A percentile compares a stretch with the other conserved stretches of the same genome.
phyloP scores from a whole-genome alignment of 306 rosid genomes.

The Casuarina equisetifolia region DNA sequence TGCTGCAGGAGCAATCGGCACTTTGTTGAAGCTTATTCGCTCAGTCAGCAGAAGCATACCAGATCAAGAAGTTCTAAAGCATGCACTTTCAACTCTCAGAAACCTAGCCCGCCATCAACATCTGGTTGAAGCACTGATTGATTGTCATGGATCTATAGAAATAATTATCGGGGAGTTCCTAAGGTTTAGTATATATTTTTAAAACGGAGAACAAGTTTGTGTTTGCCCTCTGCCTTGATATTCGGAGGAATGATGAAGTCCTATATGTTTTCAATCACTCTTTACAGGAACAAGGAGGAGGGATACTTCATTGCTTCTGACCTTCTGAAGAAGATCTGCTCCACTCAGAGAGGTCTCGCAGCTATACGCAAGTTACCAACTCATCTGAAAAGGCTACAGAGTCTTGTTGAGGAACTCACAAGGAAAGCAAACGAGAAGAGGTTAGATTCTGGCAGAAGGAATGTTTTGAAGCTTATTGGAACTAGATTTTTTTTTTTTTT shows the following conservation, averaged over 20 bases:
- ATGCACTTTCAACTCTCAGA: slow-evolving; percentile 76
- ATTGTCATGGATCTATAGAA: slow-evolving; percentile 50
- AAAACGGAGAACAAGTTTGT: background rate
- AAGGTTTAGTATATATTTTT: slow-evolving; percentile 38
- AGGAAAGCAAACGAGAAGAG: slow-evolving; percentile 67
- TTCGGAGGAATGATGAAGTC: background rate
- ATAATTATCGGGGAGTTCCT: slow-evolving; percentile 59
- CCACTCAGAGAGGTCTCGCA: slow-evolving; percentile 52
- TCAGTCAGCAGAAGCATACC: slow-evolving; percentile 90
- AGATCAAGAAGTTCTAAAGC: slow-evolving; percentile 73
- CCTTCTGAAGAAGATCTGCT: slow-evolving; percentile 65
- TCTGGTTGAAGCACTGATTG: slow-evolving; percentile 61
- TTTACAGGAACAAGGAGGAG: slow-evolving; percentile 85
- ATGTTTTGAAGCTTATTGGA: slow-evolving; percentile 5
- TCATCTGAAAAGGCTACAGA: slow-evolving; percentile 58
- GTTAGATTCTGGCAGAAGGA: slow-evolving; percentile 30
- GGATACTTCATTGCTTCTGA: slow-evolving; percentile 74
- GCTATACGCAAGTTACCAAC: slow-evolving; percentile 60
- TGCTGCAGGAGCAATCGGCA: slow-evolving; percentile 72
- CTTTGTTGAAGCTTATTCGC: slow-evolving; percentile 64
- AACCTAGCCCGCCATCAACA: slow-evolving; percentile 82
- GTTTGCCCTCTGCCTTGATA: background rate
- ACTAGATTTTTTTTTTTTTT: background rate
- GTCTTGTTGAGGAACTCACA: slow-evolving; percentile 68
- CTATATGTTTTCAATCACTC: slow-evolving; percentile 6